Conservation (phyloP, 1,139 yeast species). For the Meyerozyma athensensis region DNA sequence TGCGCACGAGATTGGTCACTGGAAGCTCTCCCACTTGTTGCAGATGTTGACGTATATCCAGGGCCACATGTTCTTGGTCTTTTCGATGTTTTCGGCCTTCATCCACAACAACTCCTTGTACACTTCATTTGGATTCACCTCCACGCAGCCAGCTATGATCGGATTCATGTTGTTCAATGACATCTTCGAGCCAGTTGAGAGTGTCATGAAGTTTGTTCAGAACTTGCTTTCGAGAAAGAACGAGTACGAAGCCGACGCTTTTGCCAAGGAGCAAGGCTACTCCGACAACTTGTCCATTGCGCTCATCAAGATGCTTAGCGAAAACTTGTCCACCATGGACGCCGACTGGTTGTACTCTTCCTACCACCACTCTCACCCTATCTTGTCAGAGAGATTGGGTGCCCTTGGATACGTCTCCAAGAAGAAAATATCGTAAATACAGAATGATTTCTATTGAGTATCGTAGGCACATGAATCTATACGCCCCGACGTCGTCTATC, state of each 20-base stretch:
- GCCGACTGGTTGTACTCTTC: conserved; percentile 89
- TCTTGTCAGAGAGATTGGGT: conserved; percentile 76
- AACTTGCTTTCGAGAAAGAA: conserved; percentile 74
- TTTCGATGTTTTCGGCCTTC: conserved; percentile 73
- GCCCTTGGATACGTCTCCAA: conserved; percentile 57
- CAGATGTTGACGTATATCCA: conserved; percentile 64
- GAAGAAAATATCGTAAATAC: conserved; percentile 33
- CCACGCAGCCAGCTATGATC: conserved; percentile 62
- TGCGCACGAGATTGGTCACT: conserved; percentile 97
- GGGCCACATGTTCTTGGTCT: conserved; percentile 56
- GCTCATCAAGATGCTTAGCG: conserved; percentile 68
- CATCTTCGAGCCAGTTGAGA: conserved; percentile 71
- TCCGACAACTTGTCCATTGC: conserved; percentile 65
- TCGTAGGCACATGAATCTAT: no score
- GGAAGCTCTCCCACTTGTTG: conserved; percentile 85
- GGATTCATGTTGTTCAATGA: conserved; percentile 78
- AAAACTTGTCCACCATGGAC: conserved; percentile 77
- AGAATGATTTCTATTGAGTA: no score
- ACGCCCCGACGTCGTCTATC: conserved; percentile 9
- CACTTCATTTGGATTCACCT: conserved; percentile 69
- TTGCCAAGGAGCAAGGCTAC: conserved; percentile 71
- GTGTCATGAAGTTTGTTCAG: conserved; percentile 58
- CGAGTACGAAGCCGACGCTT: conserved; percentile 91
- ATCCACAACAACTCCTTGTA: conserved; percentile 74
- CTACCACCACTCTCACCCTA: conserved; percentile 88